phyloP scores from a whole-genome alignment of 164 flowering plant species.

The Umbellularia californica region DNA sequence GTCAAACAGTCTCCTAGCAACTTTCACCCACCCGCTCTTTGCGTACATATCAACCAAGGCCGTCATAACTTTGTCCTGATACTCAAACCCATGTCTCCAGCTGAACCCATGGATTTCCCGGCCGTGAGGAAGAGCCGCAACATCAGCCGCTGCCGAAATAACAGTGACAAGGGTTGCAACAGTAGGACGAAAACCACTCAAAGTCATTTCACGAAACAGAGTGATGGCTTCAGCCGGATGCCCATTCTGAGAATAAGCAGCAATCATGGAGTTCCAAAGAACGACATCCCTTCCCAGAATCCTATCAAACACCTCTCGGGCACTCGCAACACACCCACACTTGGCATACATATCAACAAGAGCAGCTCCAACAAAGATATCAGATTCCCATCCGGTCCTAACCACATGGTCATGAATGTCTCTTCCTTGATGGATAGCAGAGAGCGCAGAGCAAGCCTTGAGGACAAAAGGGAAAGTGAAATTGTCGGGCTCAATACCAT shows the following conservation, averaged over 20 bases:
- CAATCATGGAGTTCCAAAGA: conserved; percentile 19
- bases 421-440: conserved; percentile 14
- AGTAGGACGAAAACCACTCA: conserved; percentile 6
- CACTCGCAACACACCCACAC: conserved; percentile 12
- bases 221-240: conserved; percentile 12
- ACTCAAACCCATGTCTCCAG: conserved; percentile 14
- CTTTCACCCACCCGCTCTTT: conserved; percentile 10
- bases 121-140: conserved; percentile 12
- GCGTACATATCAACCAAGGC: conserved; percentile 22
- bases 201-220: conserved; percentile 10
- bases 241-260: conserved; percentile 17
- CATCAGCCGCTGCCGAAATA: conserved; percentile 10
- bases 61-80: conserved; percentile 13
- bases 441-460: conserved; percentile 18
- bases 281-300: conserved; percentile 12
- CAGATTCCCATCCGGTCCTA: conserved; percentile 11
- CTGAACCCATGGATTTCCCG: conserved; percentile 17
- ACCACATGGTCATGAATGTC: conserved; percentile 13
- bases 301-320: conserved; percentile 14
- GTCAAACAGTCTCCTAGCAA: conserved; percentile 14
- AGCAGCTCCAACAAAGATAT: conserved; percentile 20
- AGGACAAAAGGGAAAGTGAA: conserved; percentile 23
- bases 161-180: conserved; percentile 17
- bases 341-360: conserved; percentile 21
- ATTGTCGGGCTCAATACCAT: conserved; percentile 15